These are phyloP conservation scores for Parascedosporium putredinis DNA, from an alignment of 2,329 filamentous ascomycete genomes.

Conservation along the genomic window DNA sequence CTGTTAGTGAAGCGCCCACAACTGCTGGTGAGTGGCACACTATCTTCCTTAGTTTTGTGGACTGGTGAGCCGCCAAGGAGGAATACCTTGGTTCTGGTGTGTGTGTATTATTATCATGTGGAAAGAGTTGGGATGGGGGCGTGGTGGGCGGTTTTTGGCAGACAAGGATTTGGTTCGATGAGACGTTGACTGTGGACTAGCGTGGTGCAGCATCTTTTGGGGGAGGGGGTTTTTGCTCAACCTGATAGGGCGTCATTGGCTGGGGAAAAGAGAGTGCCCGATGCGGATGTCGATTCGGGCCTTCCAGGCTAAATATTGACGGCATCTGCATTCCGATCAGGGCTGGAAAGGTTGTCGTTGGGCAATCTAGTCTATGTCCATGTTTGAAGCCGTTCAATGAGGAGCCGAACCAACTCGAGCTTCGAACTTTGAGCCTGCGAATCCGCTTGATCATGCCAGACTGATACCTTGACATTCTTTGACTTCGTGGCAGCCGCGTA, in stretches of 20 bases:
- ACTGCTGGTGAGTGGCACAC: neutral
- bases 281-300: slow-evolving; percentile 6
- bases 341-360: neutral
- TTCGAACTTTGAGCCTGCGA: too few species aligned
- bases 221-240: neutral
- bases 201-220: neutral
- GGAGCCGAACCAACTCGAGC: too few species aligned
- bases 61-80: slow-evolving; percentile 2
- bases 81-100: neutral
- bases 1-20: too few species aligned
- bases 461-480: too few species aligned
- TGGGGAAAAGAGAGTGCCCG: slow-evolving; percentile 4
- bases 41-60: neutral
- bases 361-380: neutral
- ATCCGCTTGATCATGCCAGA: too few species aligned
- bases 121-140: neutral
- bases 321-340: slow-evolving; percentile 1
- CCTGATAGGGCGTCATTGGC: slow-evolving; percentile 5
- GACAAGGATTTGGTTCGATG: slow-evolving; percentile 5
- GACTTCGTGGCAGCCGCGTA: too few species aligned
- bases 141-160: slow-evolving; percentile 1
- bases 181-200: slow-evolving; percentile 1
- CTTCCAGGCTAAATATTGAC: slow-evolving; percentile 9
- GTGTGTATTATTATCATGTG: too few species aligned
- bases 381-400: too few species aligned